Base-by-base conservation (phyloP, 768 basidiomycete genomes). In the Asterophora lycoperdoides region DNA sequence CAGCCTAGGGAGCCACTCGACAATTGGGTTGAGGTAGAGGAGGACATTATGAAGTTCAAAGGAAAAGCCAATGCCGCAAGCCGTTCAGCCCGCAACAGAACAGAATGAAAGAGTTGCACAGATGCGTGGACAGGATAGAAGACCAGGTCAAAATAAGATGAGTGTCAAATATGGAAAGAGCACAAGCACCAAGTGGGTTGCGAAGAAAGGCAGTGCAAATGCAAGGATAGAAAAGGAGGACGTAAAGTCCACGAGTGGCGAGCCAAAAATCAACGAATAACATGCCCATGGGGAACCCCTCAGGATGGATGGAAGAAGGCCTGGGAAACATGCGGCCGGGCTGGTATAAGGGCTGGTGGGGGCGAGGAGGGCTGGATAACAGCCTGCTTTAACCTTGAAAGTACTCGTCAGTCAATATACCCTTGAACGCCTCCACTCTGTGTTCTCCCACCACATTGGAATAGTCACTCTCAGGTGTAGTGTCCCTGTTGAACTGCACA, bases 371-470 rank as follows among this genome's bases (percentile, higher is more conserved):
- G 40, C 5, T 28, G 23, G 8, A 5, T 13, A 13, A n/a, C 23
- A 4, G 40, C 23, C 2, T 34, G 18, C 13, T 28, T 32, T 35
- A 30, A n/a, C 52, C 52, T 3, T 6, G 6, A 23, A 6, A 23
- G 3, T 23, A 54, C 32, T 49, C 44, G 7, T 77, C 70, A 55
- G 78, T 75, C 62, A 83, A 64, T 40, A 89, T 74, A 9, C 84
- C 89, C 59, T 80, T 84, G 26, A n/a, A 91, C 86, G n/a, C 89
- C 89, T 1, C 88, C 88, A 59, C 88, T 91, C 69, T 89, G 86
- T 53, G 89, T 91, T 56, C 88, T 72, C 33, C 89, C 89, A 2
- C 89, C 88, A 64, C 41, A 37, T 44, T 49, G 28, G 61, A 56
- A 8, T 53, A 32, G 49, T 65, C 59, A 14, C 57, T 57, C 32